Evolutionary conservation across 805 yeast species (phyloP).

Genomic region (Zygotorulaspora florentina): DNA sequence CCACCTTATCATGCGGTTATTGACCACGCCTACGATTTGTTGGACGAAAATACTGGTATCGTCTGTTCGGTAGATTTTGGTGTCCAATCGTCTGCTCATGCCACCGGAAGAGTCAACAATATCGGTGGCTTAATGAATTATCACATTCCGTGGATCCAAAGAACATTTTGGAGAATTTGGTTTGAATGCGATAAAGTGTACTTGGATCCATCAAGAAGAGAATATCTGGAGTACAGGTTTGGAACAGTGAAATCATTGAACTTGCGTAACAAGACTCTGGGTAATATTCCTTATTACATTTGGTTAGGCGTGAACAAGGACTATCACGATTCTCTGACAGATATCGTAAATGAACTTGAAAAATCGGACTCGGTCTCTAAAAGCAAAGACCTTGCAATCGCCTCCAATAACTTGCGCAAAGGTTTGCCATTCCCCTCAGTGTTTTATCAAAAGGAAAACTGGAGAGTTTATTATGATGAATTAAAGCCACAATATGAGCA

Average conservation of each 20-base stretch:
- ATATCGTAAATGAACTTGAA: slow-evolving; percentile 10
- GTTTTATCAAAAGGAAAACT: slow-evolving; percentile 70
- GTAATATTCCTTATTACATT: slow-evolving; percentile 75
- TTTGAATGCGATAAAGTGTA: slow-evolving; percentile 79
- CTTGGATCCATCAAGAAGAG: slow-evolving; percentile 76
- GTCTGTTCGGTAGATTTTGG: slow-evolving; percentile 77
- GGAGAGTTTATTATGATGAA: slow-evolving; percentile 80
- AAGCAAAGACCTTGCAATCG: slow-evolving; percentile 77
- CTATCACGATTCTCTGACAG: slow-evolving; percentile 44
- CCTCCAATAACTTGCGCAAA: slow-evolving; percentile 53
- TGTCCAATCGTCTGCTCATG: slow-evolving; percentile 61
- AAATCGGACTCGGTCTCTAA: background rate
- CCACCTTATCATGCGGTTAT: slow-evolving; percentile 77
- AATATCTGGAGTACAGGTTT: slow-evolving; percentile 74
- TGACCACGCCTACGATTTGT: slow-evolving; percentile 54
- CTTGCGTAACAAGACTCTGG: slow-evolving; percentile 58
- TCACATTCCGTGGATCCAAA: slow-evolving; percentile 68
- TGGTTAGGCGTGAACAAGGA: slow-evolving; percentile 75
- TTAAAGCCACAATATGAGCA: slow-evolving; percentile 61
- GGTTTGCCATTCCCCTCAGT: slow-evolving; percentile 75
- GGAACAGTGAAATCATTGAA: slow-evolving; percentile 77
- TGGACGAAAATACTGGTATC: slow-evolving; percentile 54
- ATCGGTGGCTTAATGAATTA: slow-evolving; percentile 70
- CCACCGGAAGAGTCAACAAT: slow-evolving; percentile 65
- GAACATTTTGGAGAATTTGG: slow-evolving; percentile 87